phyloP scores from a whole-genome alignment of 2,329 filamentous ascomycete species.

The Clarireedia sp. region DNA sequence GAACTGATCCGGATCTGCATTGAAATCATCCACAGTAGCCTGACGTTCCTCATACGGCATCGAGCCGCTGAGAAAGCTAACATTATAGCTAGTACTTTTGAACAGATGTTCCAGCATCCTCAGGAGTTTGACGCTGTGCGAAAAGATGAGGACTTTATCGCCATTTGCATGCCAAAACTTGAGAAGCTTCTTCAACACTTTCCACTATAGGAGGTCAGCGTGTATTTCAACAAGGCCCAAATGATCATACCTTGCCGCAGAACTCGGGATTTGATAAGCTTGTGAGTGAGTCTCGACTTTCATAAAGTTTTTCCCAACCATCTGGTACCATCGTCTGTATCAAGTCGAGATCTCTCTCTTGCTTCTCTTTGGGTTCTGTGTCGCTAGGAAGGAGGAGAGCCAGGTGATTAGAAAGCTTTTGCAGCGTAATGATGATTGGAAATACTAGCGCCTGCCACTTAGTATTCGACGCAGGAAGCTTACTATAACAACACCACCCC shows the following conservation, averaged over 20 bases:
- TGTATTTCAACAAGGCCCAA: background rate
- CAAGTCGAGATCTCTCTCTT: slow-evolving; percentile 66
- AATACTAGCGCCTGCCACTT: slow-evolving; percentile 66
- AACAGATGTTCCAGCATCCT: slow-evolving; percentile 81
- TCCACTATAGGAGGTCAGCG: slow-evolving; percentile 51
- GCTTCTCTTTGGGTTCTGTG: slow-evolving; percentile 60
- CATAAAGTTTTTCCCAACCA: slow-evolving; percentile 66
- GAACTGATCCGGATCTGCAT: slow-evolving; percentile 77
- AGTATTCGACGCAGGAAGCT: slow-evolving; percentile 38
- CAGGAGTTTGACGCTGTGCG: slow-evolving; percentile 79
- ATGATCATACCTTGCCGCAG: slow-evolving; percentile 61
- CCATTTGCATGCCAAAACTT: slow-evolving; percentile 84
- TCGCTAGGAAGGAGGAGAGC: slow-evolving; percentile 69
- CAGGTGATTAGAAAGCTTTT: slow-evolving; percentile 90
- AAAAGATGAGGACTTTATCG: slow-evolving; percentile 94
- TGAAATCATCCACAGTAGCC: slow-evolving; percentile 80
- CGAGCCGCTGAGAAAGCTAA: slow-evolving; percentile 82
- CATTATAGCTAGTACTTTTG: slow-evolving; percentile 78
- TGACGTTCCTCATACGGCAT: slow-evolving; percentile 79
- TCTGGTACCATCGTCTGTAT: slow-evolving; percentile 69
- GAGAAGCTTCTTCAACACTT: slow-evolving; percentile 75
- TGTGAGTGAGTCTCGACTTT: slow-evolving; percentile 67
- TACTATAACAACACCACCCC: slow-evolving; percentile 72
- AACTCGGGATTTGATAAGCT: slow-evolving; percentile 81
- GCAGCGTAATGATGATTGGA: slow-evolving; percentile 70